Conservation (phyloP, 2,329 filamentous ascomycete species). For the Apiospora arundinis region DNA sequence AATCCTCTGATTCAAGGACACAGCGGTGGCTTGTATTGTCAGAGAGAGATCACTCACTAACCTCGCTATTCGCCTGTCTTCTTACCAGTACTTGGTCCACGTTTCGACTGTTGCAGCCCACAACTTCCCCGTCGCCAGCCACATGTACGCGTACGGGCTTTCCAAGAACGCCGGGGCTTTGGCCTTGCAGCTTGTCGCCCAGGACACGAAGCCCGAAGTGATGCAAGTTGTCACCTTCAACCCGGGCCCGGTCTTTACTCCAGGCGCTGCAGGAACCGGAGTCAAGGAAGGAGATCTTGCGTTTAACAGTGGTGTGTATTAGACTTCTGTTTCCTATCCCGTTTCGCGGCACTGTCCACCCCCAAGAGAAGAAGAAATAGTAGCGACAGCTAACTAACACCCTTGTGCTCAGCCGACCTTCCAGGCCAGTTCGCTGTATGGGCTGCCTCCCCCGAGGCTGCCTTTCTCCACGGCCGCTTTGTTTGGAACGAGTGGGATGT, state of each 20-base stretch:
- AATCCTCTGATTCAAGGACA: too few relatives aligned
- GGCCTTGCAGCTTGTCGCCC: constrained; percentile 46
- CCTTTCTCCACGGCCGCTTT: constrained; percentile 52
- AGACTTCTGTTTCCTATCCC: too few relatives aligned
- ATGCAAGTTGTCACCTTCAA: constrained; percentile 50
- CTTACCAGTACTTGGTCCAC: neutral
- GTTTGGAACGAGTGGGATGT: constrained; percentile 60
- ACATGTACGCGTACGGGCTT: constrained; percentile 39
- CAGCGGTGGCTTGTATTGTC: too few relatives aligned
- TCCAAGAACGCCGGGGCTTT: constrained; percentile 47
- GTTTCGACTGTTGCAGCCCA: neutral
- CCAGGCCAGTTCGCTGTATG: constrained; percentile 47
- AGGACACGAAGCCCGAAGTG: constrained; percentile 39
- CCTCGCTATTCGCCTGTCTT: too few relatives aligned
- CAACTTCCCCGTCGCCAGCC: neutral
- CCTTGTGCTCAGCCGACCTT: constrained; percentile 25
- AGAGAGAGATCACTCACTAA: too few relatives aligned
- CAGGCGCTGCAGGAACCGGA: constrained; percentile 29
- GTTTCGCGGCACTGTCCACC: too few relatives aligned
- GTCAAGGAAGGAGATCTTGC: neutral
- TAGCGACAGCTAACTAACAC: neutral
- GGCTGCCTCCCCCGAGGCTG: constrained; percentile 51
- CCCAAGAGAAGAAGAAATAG: too few relatives aligned
- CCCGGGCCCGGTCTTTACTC: constrained; percentile 46
- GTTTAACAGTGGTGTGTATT: neutral